These are phyloP conservation scores for Puccinia polysora DNA, from an alignment of 1,284 basidiomycete species.

Conservation along the genomic window DNA sequence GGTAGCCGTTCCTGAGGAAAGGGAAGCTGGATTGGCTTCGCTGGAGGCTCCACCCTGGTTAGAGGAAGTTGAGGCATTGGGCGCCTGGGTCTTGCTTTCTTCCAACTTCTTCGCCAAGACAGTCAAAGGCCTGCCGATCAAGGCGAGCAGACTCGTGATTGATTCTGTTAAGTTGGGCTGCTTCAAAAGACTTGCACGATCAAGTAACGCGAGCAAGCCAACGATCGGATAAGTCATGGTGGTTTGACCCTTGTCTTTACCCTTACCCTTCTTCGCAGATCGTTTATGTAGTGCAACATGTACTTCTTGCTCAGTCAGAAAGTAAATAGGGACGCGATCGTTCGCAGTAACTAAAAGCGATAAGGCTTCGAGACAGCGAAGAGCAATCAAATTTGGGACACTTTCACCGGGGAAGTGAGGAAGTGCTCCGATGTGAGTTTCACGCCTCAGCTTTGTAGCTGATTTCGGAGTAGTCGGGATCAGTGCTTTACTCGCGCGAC, in stretches of 20 bases:
- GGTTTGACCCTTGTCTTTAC: conserved; percentile 72
- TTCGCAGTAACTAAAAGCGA: conserved; percentile 78
- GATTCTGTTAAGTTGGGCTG: conserved; percentile 86
- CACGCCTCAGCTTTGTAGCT: conserved; percentile 58
- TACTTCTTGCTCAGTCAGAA: conserved; percentile 87
- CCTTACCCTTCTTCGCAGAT: conserved; percentile 77
- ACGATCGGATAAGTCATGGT: conserved; percentile 77
- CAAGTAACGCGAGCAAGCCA: conserved; percentile 74
- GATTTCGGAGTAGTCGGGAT: conserved; percentile 62
- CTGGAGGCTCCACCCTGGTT: conserved; percentile 1
- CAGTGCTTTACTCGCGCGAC: conserved; percentile 63
- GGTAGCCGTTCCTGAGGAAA: conserved; percentile 55
- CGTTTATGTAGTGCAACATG: conserved; percentile 67
- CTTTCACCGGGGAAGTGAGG: conserved; percentile 70
- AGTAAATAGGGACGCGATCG: conserved; percentile 77
- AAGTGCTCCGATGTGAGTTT: conserved; percentile 53
- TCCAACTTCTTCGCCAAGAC: conserved; percentile 47
- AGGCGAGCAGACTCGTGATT: conserved; percentile 75
- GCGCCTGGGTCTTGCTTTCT: conserved; percentile 6
- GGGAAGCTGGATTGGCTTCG: conserved; percentile 24
- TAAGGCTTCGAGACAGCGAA: conserved; percentile 83
- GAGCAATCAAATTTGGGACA: conserved; percentile 82
- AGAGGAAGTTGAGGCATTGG: conserved; percentile 2
- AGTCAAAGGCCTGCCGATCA: conserved; percentile 73
- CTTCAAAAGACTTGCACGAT: conserved; percentile 73